These are phyloP conservation scores for Trichoderma harzianum DNA, from an alignment of 2,329 filamentous ascomycete genomes.

Conservation along the genomic window DNA sequence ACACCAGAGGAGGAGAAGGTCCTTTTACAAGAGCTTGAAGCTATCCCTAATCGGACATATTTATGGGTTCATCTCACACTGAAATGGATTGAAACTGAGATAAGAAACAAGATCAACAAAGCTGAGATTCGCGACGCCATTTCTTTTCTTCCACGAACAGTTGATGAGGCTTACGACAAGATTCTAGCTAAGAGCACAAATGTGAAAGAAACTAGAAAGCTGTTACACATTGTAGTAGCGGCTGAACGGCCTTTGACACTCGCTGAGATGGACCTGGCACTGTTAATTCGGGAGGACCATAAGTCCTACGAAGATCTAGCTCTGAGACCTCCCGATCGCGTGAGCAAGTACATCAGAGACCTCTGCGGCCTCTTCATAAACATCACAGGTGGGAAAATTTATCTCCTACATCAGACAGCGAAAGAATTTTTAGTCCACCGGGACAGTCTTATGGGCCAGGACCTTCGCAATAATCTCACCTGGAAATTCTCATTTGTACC, in stretches of 20 bases:
- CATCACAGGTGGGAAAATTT: not conserved
- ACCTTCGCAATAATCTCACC: no score
- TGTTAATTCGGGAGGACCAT: not conserved
- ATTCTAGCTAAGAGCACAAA: slow-evolving; percentile 19
- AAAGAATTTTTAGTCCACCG: slow-evolving; percentile 16
- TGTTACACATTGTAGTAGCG: not conserved
- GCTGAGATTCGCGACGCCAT: slow-evolving; percentile 12
- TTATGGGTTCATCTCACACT: slow-evolving; percentile 38
- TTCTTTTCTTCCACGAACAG: slow-evolving; percentile 21
- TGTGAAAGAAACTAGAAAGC: not conserved
- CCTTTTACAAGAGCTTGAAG: slow-evolving; percentile 27
- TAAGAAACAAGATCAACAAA: slow-evolving; percentile 11
- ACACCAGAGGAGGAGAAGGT: not conserved
- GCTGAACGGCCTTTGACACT: not conserved
- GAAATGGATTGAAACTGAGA: slow-evolving; percentile 27
- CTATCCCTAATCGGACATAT: slow-evolving; percentile 35
- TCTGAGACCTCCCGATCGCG: not conserved
- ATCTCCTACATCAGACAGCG: slow-evolving; percentile 6
- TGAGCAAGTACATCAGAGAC: not conserved
- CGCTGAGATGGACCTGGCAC: not conserved
- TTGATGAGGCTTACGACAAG: slow-evolving; percentile 28
- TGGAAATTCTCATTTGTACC: not conserved
- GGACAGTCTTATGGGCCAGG: no score
- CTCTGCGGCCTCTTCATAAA: slow-evolving; percentile 3
- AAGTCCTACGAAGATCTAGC: not conserved